These are phyloP conservation scores for Camelina neglecta DNA, from an alignment of 345 rosid species.

Conservation along the genomic window DNA sequence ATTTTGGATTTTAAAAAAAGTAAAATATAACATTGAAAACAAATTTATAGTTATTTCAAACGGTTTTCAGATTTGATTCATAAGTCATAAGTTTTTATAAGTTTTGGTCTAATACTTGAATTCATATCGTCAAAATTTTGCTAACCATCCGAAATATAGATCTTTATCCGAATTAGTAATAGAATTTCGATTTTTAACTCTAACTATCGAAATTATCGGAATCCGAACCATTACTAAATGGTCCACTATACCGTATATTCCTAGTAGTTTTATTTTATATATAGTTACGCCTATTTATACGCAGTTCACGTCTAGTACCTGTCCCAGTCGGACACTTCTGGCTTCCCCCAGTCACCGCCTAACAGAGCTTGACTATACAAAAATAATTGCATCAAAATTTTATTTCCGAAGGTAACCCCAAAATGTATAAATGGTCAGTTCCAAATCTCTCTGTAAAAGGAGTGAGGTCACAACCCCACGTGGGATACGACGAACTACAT, in stretches of 20 bases:
- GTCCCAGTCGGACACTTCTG: no score
- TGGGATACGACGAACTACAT: constrained; percentile 27
- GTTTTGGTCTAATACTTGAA: background rate
- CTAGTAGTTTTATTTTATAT: background rate
- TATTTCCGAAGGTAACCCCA: constrained; percentile 22
- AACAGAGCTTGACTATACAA: constrained; percentile 19
- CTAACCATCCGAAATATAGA: background rate
- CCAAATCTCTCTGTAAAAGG: constrained; percentile 31
- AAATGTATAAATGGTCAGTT: background rate
- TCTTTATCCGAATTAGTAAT: background rate
- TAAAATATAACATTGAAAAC: no score
- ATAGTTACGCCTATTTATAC: no score
- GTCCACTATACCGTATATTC: background rate
- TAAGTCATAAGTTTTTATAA: no score
- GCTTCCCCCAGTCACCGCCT: constrained; percentile 39
- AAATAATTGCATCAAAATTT: background rate
- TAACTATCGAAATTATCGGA: background rate
- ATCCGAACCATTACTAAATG: background rate
- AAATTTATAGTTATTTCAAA: no score
- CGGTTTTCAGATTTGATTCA: background rate
- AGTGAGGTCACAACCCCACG: constrained; percentile 41
- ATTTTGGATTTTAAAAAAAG: no score
- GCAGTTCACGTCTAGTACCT: no score
- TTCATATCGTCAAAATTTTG: background rate
- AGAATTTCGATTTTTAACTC: background rate